Evolutionary conservation across 2,329 filamentous ascomycete species (phyloP).

Genomic region (Apiospora marii): DNA sequence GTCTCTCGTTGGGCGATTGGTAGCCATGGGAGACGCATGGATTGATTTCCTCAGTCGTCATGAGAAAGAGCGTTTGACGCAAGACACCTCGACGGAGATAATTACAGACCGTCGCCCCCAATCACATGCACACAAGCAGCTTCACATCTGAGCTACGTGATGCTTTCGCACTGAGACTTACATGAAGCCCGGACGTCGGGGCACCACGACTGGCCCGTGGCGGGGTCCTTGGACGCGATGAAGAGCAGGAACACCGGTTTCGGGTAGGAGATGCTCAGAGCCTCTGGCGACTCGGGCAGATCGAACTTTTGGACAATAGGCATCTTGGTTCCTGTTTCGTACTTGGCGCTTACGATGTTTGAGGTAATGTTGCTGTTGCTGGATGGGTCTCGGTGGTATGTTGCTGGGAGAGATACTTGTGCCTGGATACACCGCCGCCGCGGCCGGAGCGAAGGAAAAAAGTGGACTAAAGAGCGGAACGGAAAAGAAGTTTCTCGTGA

Average conservation of each 20-base stretch:
- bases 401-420: background rate
- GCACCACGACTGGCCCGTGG: slow-evolving; percentile 48
- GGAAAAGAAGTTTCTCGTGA: background rate
- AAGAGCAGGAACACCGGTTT: slow-evolving; percentile 44
- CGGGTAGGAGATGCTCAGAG: background rate
- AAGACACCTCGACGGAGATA: background rate
- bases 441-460: background rate
- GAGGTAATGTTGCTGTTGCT: background rate
- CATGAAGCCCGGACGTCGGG: slow-evolving; percentile 47
- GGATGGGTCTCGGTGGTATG: no score
- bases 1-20: background rate
- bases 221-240: slow-evolving; percentile 44
- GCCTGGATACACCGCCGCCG: slow-evolving; percentile 3
- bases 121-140: no score
- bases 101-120: no score
- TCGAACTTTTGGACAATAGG: background rate
- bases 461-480: slow-evolving; percentile 2
- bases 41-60: background rate
- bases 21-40: background rate
- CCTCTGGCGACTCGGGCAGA: background rate
- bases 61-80: background rate
- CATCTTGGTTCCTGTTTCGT: background rate
- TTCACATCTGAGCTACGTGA: background rate
- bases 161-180: background rate
- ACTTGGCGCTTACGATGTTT: background rate